Base-by-base conservation (phyloP, 257 asterid genomes). In the Cordia subcordata region DNA sequence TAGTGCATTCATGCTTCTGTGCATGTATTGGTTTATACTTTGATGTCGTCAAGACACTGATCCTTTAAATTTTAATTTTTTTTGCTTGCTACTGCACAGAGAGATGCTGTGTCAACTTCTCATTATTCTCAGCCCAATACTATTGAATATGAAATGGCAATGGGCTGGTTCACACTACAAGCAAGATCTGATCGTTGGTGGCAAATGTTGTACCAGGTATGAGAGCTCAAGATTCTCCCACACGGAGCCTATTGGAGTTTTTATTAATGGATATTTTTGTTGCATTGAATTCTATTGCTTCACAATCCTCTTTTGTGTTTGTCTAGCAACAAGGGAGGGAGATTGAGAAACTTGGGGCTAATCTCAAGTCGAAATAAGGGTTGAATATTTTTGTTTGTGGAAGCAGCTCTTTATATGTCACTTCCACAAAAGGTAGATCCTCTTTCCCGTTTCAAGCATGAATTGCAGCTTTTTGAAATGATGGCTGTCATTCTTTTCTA, bases 41-140 rank as follows among this genome's bases (percentile, higher is more conserved):
- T 3, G 6, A 6, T 27, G 4, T 27, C 6, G 4, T 27, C 35
- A n/a, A 17, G 11, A 49, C 9, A 42, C 47, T 11, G 21, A 17
- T 17, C 4, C 21, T 49, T 49, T 5, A n/a, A 13, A n/a, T 15
- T 9, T 0, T 17, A 14, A 8, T 9, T 32, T 59, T 11, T 9
- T 32, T 59, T 11, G 38, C 61, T 52, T 54, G 42, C 52, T 57
- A 49, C 57, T 73, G 22, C 58, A 64, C 83, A 92, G 96, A 82
- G 65, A 75, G 93, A 81, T 15, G 95, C 91, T 0, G 81, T 81
- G 22, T 80, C 96, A n/a, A 86, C 96, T 55, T 82, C 94, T 56
- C 96, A 92, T 68, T 84, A 73, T 76, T 79, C 99, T 72, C 96
- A 92, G 72, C 72, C 78, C 42, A 92, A 92, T 83, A 85, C 96